Base-by-base conservation (phyloP, 2,329 filamentous ascomycete genomes). In the Purpureocillium lavendulum region DNA sequence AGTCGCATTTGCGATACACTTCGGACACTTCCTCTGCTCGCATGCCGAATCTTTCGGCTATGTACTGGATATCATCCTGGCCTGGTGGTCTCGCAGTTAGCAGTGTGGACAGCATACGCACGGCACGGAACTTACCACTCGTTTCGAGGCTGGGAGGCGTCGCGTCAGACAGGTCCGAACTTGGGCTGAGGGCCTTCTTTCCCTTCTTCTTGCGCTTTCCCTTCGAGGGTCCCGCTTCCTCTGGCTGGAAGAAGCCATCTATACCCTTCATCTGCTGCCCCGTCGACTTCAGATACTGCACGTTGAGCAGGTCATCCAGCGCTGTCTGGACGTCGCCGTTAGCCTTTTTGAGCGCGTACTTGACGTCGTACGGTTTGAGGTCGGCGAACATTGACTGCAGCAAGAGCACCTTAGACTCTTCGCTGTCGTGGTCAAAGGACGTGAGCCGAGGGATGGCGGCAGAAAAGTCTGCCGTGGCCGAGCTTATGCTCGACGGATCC, bases 241-340 rank as follows among this genome's bases (percentile, higher is more conserved):
- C 71, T 0, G 71, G 71, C 30, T 77, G 70, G 16, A 77, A 79
- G 55, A 95, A 95, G 0, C 77, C 87, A 42, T 96, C 87, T n/a
- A 96, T 69, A 0, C 88, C 86, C 55, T 84, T 90, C 2, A 71
- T 66, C 2, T 73, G 67, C 39, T 76, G 68, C 1, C 75, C 75
- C 1, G 69, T 73, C 41, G 87, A 77, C 42, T 87, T 78, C 4
- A 96, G 79, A 53, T 82, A 87, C 15, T 84, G 78, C 12, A 87
- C 70, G 48, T 84, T 94, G 26, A 96, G 71, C 11, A 97, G 66
- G 42, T 87, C 80, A 50, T 95, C 87, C 45, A 94, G 80, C 2
- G 87, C 78, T 12, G 70, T 69, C 42, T 80, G 75, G 30, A 85
- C 75, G 47, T 87, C 77, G 1, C 81, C 77, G 10, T 75, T 70